A percentile compares a stretch with the other conserved stretches of the same genome.
Evolutionary conservation across 805 yeast species (phyloP).

Genomic region (Candida golubevii): DNA sequence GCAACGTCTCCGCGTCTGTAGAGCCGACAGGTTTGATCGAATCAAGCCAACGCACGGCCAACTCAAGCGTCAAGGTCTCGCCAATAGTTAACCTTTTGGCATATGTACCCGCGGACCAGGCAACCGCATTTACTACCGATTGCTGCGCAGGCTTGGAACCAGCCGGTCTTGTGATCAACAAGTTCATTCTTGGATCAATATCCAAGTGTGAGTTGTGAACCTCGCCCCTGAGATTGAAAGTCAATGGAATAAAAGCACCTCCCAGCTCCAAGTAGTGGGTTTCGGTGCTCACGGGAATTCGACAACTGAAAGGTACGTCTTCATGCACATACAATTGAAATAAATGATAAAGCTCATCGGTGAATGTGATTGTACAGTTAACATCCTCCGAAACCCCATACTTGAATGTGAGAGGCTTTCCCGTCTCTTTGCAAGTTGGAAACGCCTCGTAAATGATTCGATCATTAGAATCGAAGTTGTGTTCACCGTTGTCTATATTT

Average conservation of each 20-base stretch:
- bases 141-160: slow-evolving; percentile 26
- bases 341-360: slow-evolving; percentile 61
- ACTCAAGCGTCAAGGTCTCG: slow-evolving; percentile 50
- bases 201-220: slow-evolving; percentile 67
- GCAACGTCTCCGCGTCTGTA: slow-evolving; percentile 20
- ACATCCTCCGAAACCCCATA: slow-evolving; percentile 50
- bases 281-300: slow-evolving; percentile 49
- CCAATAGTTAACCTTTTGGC: slow-evolving; percentile 64
- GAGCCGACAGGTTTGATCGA: slow-evolving; percentile 21
- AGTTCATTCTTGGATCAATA: slow-evolving; percentile 53
- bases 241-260: slow-evolving; percentile 52
- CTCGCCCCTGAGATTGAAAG: slow-evolving; percentile 62
- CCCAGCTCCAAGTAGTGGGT: slow-evolving; percentile 39
- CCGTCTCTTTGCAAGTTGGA: slow-evolving; percentile 63
- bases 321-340: slow-evolving; percentile 75
- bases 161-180: slow-evolving; percentile 41
- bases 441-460: slow-evolving; percentile 54
- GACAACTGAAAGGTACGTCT: slow-evolving; percentile 71
- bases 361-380: slow-evolving; percentile 57
- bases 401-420: slow-evolving; percentile 50
- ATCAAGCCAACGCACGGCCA: slow-evolving; percentile 57
- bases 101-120: slow-evolving; percentile 58
- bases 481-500: slow-evolving; percentile 73
- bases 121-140: slow-evolving; percentile 50
- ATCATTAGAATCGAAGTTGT: slow-evolving; percentile 59